Evolutionary conservation across 2,329 filamentous ascomycete species (phyloP), one percentile per base, ranked within the genome.

Genomic region (Cytospora leucostoma): DNA sequence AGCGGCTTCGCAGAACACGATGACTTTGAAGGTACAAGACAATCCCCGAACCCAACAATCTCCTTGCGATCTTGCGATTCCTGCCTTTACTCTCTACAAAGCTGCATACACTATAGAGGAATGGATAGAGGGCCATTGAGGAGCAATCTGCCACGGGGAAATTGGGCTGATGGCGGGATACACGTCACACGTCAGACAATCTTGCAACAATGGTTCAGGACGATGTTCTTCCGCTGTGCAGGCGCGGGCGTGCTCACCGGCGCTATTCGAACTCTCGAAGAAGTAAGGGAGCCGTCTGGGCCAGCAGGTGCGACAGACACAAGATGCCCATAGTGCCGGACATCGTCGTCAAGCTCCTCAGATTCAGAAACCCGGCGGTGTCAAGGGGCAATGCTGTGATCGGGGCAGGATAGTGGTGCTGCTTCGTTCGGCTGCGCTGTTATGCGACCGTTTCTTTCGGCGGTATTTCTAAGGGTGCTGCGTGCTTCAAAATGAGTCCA

Each of bases 1-100:
- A 76, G 80, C 67, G 82, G 79, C 58, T 85, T 84, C 67, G 78
- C 81, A 47, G 84, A 87, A 67, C 84, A 86, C 69, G 84, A 87
- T 70, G 84, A 86, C 67, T 86, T 87, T 62, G 84, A 87, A 76
- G 84, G 81, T 83, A 73, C 64, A 69, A 62, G 40, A 47, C 19
- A 15, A 37, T 38, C 57, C 11, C 19, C 8, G 13, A 27, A 12
- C 3, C n/a, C 54, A 7, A 50, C 21, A 3, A 33, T 49, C 12
- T 10, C 6, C n/a, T 55, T 10, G 17, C 17, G 19, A 19, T 17
- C 38, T 15, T 40, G 38, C 38, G 50, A 55, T 7, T 17, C 37
- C 32, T n/a, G 1, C 15, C 11, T 7, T 44, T 21, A 32, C 44
- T 2, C 10, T 4, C 8, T 13, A 8, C 59, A 19, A 7, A 33